These are phyloP conservation scores for Paramecium octaurelia DNA, from an alignment of 73 alveolate species.

Conservation along the genomic window DNA sequence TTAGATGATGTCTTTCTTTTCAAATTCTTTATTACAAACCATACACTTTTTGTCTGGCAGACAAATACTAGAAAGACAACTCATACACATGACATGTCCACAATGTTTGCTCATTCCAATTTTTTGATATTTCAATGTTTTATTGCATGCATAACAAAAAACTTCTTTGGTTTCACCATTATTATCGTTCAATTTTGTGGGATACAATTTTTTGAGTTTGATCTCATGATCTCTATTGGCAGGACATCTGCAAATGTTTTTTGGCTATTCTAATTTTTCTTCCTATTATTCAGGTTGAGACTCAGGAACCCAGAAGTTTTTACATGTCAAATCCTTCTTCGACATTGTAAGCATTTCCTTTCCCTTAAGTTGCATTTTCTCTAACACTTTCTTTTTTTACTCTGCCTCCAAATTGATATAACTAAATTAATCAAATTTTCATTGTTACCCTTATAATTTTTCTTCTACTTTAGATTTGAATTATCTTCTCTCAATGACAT, in stretches of 20 bases:
- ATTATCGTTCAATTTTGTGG: conserved; percentile 63
- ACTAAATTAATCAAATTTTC: not conserved
- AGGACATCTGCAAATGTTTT: conserved; percentile 67
- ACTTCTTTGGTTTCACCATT: conserved; percentile 65
- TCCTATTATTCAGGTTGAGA: conserved; percentile 59
- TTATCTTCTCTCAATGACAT: conserved; percentile 1
- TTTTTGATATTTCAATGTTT: conserved; percentile 76
- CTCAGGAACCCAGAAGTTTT: conserved; percentile 75
- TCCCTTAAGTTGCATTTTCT: not conserved
- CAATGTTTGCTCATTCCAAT: conserved; percentile 79
- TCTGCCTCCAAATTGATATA: not conserved
- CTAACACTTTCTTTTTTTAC: not conserved
- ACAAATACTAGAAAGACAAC: conserved; percentile 64
- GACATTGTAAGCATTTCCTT: conserved; percentile 16
- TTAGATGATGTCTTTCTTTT: conserved; percentile 56
- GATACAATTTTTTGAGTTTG: conserved; percentile 67
- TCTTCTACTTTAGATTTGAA: conserved; percentile 58
- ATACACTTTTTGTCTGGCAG: conserved; percentile 55
- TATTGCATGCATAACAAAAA: conserved; percentile 87
- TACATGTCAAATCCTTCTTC: not conserved
- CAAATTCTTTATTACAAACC: conserved; percentile 57
- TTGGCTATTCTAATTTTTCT: conserved; percentile 64
- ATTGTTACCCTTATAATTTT: conserved; percentile 49
- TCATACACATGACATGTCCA: conserved; percentile 93
- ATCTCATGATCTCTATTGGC: conserved; percentile 67